Evolutionary conservation across 208 protist species (phyloP), one percentile per base, ranked within the genome.

Genomic region (Novymonas esmeraldas): DNA sequence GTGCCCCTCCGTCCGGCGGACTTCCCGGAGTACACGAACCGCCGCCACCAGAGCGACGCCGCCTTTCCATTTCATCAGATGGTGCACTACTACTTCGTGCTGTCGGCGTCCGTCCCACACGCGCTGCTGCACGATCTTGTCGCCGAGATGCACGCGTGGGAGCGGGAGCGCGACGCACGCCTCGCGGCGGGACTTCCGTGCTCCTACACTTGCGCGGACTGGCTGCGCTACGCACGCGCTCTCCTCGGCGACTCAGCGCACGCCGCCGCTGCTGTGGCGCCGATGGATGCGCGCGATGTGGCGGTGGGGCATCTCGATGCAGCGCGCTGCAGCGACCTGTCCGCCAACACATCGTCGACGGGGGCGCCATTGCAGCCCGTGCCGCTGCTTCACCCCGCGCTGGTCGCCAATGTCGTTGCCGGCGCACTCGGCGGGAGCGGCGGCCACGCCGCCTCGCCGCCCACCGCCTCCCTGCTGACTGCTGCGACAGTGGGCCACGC

Each of bases 21-120:
- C 24, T 90, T 77, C 45, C 78, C 81, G 0, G 68, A 79, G 28
- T 87, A 85, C 63, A 71, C 54, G 10, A 79, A 83, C 63, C 61
- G 72, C 1, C 77, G 84, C 16, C 81, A 87, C 28, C 84, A 90
- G 60, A 83, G 73, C 48, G 78, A 87, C 63, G 52, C 80, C 16
- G 65, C 71, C 7, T 90, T 90, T 71, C 84, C 80, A 0, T 90
- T 73, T 58, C 24, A 62, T 22, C 38, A 48, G 31, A 90, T 90
- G 84, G 76, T 82, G 18, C 84, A 90, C 65, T 90, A 76, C 62
- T 86, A 81, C 69, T 84, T 90, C 67, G 71, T 83, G 13, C n/a
- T 26, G 6, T 29, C 34, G 6, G 16, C 45, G 9, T 18, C 46
- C 0, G 52, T 16, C 33, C 45, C 68, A 31, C 2, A 38, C 6